phyloP scores from a whole-genome alignment of 1,139 yeast species.

The Kodamaea sp. region DNA sequence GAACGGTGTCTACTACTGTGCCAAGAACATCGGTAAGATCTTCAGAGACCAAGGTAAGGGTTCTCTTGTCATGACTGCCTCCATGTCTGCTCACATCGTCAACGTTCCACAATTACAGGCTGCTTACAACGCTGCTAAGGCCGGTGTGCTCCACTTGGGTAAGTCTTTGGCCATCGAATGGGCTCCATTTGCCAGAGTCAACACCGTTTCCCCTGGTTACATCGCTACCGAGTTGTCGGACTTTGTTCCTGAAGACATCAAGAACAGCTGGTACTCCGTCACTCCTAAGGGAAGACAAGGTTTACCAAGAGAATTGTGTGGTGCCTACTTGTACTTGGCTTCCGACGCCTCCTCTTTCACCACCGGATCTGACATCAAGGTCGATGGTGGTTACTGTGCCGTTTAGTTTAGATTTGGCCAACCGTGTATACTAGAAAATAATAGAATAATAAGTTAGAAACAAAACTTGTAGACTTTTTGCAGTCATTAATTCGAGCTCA shows the following conservation, averaged over 20 bases:
- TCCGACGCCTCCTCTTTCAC: constrained; percentile 38
- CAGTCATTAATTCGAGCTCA: no score
- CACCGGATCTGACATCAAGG: constrained; percentile 48
- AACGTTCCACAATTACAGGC: constrained; percentile 67
- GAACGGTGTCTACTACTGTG: constrained; percentile 48
- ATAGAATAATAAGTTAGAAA: no score
- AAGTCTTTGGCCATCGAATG: constrained; percentile 34
- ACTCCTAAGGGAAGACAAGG: constrained; percentile 26
- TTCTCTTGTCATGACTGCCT: constrained; percentile 60
- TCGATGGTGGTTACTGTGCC: constrained; percentile 49
- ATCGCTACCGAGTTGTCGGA: constrained; percentile 26
- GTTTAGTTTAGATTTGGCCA: constrained; percentile 14
- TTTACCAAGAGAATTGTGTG: constrained; percentile 23
- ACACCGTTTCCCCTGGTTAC: constrained; percentile 36
- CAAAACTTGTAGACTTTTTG: no score
- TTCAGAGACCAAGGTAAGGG: constrained; percentile 46
- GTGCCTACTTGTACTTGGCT: constrained; percentile 28
- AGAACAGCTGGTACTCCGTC: constrained; percentile 21
- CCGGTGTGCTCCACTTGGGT: constrained; percentile 33
- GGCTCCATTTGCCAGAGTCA: constrained; percentile 35
- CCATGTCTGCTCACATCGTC: constrained; percentile 66
- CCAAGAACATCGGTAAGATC: constrained; percentile 42
- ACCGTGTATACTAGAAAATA: neutral
- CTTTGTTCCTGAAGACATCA: constrained; percentile 22
- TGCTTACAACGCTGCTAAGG: constrained; percentile 53